phyloP scores from a whole-genome alignment of 164 flowering plant genomes.

The Echeveria elegans region DNA sequence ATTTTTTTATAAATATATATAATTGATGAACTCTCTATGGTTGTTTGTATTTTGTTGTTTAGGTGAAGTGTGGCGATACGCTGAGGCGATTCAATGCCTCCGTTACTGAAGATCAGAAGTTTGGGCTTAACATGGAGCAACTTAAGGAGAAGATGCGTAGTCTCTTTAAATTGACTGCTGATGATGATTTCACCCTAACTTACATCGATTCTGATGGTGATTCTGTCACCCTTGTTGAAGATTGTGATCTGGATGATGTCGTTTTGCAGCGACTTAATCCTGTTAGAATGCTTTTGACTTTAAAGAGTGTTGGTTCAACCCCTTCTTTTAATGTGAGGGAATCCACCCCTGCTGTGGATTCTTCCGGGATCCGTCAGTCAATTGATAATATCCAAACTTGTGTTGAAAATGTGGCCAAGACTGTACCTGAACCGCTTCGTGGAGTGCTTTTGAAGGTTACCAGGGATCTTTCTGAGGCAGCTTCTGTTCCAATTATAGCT shows the following conservation, averaged over 20 bases:
- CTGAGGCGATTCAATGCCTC: constrained; percentile 64
- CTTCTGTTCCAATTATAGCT: constrained; percentile 35
- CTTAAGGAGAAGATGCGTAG: constrained; percentile 43
- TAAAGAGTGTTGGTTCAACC: constrained; percentile 20
- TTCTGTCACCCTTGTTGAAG: constrained; percentile 60
- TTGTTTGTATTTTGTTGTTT: constrained; percentile 10
- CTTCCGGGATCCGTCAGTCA: constrained; percentile 23
- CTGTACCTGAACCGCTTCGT: constrained; percentile 47
- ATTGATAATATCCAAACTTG: constrained; percentile 15
- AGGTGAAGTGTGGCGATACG: constrained; percentile 72
- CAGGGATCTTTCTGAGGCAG: constrained; percentile 36
- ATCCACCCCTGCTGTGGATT: constrained; percentile 43
- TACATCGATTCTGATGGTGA: constrained; percentile 83
- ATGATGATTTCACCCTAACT: constrained; percentile 52
- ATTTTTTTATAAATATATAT: neutral
- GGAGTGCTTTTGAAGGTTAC: constrained; percentile 33
- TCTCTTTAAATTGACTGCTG: constrained; percentile 45
- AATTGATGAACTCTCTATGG: neutral
- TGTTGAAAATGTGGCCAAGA: constrained; percentile 34
- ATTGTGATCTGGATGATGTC: constrained; percentile 70
- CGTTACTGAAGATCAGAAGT: constrained; percentile 24
- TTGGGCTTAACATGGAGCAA: constrained; percentile 46
- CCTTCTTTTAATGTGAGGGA: constrained; percentile 23
- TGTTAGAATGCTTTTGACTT: constrained; percentile 46
- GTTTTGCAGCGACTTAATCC: constrained; percentile 62